These are phyloP conservation scores for Boletus bicolor DNA, from an alignment of 768 basidiomycete species.

Conservation along the genomic window DNA sequence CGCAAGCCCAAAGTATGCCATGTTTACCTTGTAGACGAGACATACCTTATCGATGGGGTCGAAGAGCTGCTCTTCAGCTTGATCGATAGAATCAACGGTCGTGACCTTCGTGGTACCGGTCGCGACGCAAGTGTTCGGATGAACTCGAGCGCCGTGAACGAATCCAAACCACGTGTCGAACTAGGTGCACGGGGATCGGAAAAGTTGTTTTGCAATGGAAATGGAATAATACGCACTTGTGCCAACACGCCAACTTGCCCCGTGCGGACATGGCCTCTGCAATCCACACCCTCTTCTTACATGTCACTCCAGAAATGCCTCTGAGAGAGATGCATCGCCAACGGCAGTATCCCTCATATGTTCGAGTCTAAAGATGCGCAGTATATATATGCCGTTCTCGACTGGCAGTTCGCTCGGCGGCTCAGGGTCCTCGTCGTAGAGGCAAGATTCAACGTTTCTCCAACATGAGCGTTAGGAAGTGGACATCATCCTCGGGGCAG, in stretches of 20 bases:
- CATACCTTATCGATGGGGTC: slow-evolving; percentile 54
- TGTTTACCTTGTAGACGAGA: slow-evolving; percentile 7
- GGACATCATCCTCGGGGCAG: slow-evolving; percentile 30
- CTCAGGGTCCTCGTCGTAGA: slow-evolving; percentile 46
- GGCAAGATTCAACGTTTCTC: slow-evolving; percentile 50
- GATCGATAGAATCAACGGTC: slow-evolving; percentile 82
- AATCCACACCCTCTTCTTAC: slow-evolving; percentile 78
- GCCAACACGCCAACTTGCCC: slow-evolving; percentile 67
- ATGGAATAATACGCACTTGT: slow-evolving; percentile 49
- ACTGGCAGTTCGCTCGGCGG: slow-evolving; percentile 16
- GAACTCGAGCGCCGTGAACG: slow-evolving; percentile 72
- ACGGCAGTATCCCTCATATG: slow-evolving; percentile 71
- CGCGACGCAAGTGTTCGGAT: slow-evolving; percentile 58
- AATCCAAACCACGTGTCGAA: slow-evolving; percentile 62
- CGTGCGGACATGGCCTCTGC: slow-evolving; percentile 65
- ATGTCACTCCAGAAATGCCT: slow-evolving; percentile 71
- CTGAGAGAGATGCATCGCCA: slow-evolving; percentile 71
- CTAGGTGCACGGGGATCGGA: slow-evolving; percentile 33
- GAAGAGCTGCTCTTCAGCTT: slow-evolving; percentile 70
- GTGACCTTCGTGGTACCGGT: slow-evolving; percentile 54
- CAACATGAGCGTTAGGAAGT: slow-evolving; percentile 38
- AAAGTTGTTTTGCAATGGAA: background rate
- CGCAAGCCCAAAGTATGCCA: slow-evolving; percentile 6
- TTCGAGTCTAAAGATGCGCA: slow-evolving; percentile 71
- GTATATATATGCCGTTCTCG: slow-evolving; percentile 33